A percentile compares a stretch with the other conserved stretches of the same genome.
Conservation (phyloP, 2,329 filamentous ascomycete genomes). For the Penicillium sp. region DNA sequence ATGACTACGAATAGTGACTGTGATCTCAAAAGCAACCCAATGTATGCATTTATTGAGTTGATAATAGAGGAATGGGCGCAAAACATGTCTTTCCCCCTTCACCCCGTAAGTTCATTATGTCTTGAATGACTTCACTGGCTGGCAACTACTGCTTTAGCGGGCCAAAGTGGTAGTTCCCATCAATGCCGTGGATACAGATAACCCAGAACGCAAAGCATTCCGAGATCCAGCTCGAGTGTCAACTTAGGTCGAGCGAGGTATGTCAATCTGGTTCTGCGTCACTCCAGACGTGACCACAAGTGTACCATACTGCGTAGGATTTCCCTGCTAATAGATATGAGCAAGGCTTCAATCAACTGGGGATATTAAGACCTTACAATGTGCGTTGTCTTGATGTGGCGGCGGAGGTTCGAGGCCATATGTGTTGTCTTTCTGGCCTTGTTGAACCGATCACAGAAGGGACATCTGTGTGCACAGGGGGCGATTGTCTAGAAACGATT, state of each 20-base stretch:
- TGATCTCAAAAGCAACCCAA: not conserved
- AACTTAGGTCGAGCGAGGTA: not conserved
- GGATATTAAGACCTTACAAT: not conserved
- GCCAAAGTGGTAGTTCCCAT: not conserved
- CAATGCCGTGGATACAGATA: not conserved
- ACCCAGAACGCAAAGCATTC: not conserved
- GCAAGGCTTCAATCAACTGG: not conserved
- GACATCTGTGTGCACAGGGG: not conserved
- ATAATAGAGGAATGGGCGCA: not conserved
- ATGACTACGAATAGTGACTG: not conserved
- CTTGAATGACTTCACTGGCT: too few species aligned
- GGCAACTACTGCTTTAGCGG: too few species aligned
- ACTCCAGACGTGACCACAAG: not conserved
- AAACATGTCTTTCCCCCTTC: not conserved
- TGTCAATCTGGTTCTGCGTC: not conserved
- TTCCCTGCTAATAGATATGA: not conserved
- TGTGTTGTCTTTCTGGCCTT: not conserved
- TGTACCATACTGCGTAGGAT: not conserved
- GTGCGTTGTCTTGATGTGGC: not conserved
- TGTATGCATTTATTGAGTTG: not conserved
- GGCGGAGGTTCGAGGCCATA: not conserved
- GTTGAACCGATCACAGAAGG: not conserved
- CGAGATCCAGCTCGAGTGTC: too few species aligned
- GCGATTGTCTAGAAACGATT: not conserved
- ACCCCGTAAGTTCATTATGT: not conserved